These are phyloP conservation scores for Henckelia pumila DNA, from an alignment of 257 asterid genomes.

Conservation along the genomic window DNA sequence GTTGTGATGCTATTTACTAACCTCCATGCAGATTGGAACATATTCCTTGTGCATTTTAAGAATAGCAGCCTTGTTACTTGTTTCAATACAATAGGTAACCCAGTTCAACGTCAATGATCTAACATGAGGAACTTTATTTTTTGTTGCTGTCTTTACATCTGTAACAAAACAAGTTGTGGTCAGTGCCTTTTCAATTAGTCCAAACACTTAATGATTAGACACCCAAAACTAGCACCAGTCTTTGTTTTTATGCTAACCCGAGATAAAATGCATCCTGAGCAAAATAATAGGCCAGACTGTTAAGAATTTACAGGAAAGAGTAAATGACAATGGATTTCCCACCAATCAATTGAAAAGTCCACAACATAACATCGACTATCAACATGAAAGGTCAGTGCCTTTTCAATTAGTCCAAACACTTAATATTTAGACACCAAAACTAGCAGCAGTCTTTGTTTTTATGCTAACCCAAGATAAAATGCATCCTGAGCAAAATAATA, in stretches of 20 bases:
- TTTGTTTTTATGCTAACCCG: background rate
- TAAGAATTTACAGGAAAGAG: background rate
- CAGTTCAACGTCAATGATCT: slow-evolving; percentile 88
- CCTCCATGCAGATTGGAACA: slow-evolving; percentile 99
- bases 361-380: slow-evolving; percentile 14
- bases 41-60: slow-evolving; percentile 94
- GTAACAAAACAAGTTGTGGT: slow-evolving; percentile 36
- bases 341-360: slow-evolving; percentile 1
- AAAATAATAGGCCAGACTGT: background rate
- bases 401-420: slow-evolving; percentile 7
- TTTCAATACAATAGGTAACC: slow-evolving; percentile 96
- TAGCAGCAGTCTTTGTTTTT: background rate
- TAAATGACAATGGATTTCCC: background rate
- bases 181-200: slow-evolving; percentile 14
- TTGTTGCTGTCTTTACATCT: slow-evolving; percentile 90
- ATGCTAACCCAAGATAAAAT: slow-evolving; percentile 1
- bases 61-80: slow-evolving; percentile 79
- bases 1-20: slow-evolving; percentile 36
- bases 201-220: slow-evolving; percentile 11
- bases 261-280: background rate
- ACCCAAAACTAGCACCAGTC: slow-evolving; percentile 10
- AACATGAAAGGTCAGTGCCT: slow-evolving; percentile 18
- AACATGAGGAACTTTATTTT: slow-evolving; percentile 97
- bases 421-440: slow-evolving; percentile 17
- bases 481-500: background rate